Base-by-base conservation (phyloP, 1,284 basidiomycete genomes). In the Cutaneotrichosporon sp. region DNA sequence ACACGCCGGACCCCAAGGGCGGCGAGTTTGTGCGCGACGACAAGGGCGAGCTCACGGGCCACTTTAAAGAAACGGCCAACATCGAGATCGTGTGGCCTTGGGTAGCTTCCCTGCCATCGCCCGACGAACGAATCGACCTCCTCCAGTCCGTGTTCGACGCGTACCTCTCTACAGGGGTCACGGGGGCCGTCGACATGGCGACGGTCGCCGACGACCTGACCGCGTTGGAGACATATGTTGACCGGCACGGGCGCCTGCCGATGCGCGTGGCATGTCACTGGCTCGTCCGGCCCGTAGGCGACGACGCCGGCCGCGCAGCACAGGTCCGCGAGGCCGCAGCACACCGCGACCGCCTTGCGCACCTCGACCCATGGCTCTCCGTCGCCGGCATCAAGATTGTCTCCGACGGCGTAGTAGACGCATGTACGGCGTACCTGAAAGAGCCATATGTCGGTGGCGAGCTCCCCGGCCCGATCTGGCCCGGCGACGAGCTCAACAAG, bases 371-470 rank as follows among this genome's bases (percentile, higher is more conserved):
- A 2, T 62, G 59, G 58, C 52, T 69, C 9, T 40, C 41, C 10
- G 46, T 69, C 12, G 59, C 54, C 13, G 67, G 67, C 14, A 65
- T 69, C 58, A 69, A 69, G 62, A 57, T 69, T 54, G 57, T 69
- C 35, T 55, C 54, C 2, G 67, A 69, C 48, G 67, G 67, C 21
- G 64, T 67, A n/a, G 58, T 69, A 21, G 67, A 67, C 50, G 48
- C 58, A 13, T 69, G 67, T 46, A 67, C 67, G 2, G 67, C 67
- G 4, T 67, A 56, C 54, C 59, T 67, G 42, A 54, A 39, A 10
- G 58, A 67, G 50, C 64, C 67, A 4, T 69, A 69, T 49, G 46
- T 52, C 2, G 54, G 62, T 46, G 64, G 64, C 22, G 45, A 48
- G 15, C 42, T 33, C 3, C 50, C 63, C 3, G 62, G 58, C 17